Conservation (phyloP, 768 basidiomycete genomes). For the Amanita rimosa region DNA sequence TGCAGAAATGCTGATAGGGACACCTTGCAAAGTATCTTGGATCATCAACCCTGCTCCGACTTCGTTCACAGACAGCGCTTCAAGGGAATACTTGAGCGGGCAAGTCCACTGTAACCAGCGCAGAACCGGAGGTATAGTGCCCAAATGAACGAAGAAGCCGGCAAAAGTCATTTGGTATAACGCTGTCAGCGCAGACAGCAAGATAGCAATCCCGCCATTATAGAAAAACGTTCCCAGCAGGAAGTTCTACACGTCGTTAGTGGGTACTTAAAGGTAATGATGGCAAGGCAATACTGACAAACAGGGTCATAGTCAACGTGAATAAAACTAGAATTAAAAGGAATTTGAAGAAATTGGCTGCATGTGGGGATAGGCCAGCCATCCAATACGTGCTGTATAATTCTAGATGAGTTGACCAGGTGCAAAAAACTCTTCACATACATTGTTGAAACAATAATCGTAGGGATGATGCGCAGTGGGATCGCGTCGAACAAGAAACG, state of each 20-base stretch:
- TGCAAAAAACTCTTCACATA: slow-evolving; percentile 24
- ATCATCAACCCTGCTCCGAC: slow-evolving; percentile 85
- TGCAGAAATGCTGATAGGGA: slow-evolving; percentile 74
- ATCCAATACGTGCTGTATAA: slow-evolving; percentile 76
- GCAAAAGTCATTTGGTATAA: slow-evolving; percentile 83
- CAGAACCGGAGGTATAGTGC: slow-evolving; percentile 77
- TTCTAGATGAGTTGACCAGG: background rate
- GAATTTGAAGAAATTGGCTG: slow-evolving; percentile 90
- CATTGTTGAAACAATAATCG: slow-evolving; percentile 79
- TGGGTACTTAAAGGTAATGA: background rate
- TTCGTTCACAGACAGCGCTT: slow-evolving; percentile 87
- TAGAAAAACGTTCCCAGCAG: slow-evolving; percentile 73
- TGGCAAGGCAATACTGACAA: slow-evolving; percentile 35
- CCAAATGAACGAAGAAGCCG: slow-evolving; percentile 87
- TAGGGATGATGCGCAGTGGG: slow-evolving; percentile 81
- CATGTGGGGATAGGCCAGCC: slow-evolving; percentile 76
- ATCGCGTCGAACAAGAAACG: slow-evolving; percentile 83
- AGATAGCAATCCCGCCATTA: slow-evolving; percentile 85
- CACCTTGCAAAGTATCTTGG: slow-evolving; percentile 64
- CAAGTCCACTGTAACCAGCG: slow-evolving; percentile 92
- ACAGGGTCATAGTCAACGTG: slow-evolving; percentile 78
- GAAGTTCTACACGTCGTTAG: slow-evolving; percentile 54
- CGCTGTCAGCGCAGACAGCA: slow-evolving; percentile 67
- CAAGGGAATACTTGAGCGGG: slow-evolving; percentile 73
- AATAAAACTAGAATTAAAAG: slow-evolving; percentile 82